A percentile compares a stretch with the other conserved stretches of the same genome.
Evolutionary conservation across 2,329 filamentous ascomycete species (phyloP).

Genomic region (Colletotrichum godetiae): DNA sequence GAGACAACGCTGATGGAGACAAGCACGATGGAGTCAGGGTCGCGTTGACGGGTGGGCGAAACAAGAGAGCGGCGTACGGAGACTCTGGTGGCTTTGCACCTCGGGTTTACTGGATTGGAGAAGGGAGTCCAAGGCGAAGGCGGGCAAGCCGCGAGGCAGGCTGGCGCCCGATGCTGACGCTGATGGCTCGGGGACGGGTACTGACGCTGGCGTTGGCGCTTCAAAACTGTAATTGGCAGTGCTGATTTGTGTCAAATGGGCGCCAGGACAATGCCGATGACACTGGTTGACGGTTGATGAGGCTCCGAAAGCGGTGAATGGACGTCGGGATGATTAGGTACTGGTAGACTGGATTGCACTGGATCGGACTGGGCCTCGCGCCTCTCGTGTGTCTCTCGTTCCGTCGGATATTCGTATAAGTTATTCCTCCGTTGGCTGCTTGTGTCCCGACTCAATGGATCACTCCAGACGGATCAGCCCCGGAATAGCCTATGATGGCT

Average conservation of each 20-base stretch:
- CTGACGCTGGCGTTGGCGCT: neutral
- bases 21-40: constrained; percentile 17
- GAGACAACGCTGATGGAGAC: constrained; percentile 28
- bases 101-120: neutral
- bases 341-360: constrained; percentile 8
- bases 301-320: constrained; percentile 32
- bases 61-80: constrained; percentile 4
- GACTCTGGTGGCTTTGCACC: neutral
- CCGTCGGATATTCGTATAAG: neutral
- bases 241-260: constrained; percentile 22
- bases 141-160: neutral
- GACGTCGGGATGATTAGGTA: neutral
- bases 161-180: neutral
- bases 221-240: neutral
- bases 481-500: constrained; percentile 26
- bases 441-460: constrained; percentile 24
- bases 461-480: constrained; percentile 26
- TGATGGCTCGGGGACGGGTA: neutral
- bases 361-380: constrained; percentile 18
- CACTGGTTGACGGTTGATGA: constrained; percentile 18
- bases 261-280: constrained; percentile 25
- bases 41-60: constrained; percentile 18
- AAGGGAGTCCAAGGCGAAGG: neutral
- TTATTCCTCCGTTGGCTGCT: constrained; percentile 14
- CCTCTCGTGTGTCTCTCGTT: neutral